A percentile compares a stretch with the other conserved stretches of the same genome.
Evolutionary conservation across 2,329 filamentous ascomycete species (phyloP).

Genomic region (Cordyceps pruinosa): DNA sequence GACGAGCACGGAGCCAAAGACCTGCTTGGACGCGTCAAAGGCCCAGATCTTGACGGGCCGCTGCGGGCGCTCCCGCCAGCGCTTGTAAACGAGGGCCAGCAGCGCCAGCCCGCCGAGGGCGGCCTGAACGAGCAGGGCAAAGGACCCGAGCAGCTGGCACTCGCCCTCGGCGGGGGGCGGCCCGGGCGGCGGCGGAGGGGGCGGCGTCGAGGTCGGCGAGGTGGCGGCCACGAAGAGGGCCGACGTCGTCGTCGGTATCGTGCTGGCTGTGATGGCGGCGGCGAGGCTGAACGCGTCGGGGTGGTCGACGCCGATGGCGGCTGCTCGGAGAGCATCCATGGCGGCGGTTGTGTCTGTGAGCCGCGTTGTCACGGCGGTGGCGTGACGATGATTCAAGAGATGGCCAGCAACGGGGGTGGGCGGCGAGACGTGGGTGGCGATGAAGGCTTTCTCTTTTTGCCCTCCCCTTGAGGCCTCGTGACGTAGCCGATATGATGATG

Average conservation of each 20-base stretch:
- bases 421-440: background rate
- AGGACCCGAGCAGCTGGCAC: constrained; percentile 81
- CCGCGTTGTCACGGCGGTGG: too few relatives aligned
- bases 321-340: constrained; percentile 7
- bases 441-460: background rate
- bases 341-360: background rate
- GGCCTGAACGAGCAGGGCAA: constrained; percentile 83
- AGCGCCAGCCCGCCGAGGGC: constrained; percentile 79
- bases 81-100: constrained; percentile 83
- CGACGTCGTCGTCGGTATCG: background rate
- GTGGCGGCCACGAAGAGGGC: background rate
- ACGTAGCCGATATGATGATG: background rate
- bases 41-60: constrained; percentile 94
- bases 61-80: constrained; percentile 86
- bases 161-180: constrained; percentile 55
- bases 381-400: too few relatives aligned
- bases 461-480: background rate
- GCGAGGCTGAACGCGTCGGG: background rate
- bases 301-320: constrained; percentile 10
- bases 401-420: too few relatives aligned
- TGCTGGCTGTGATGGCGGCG: background rate
- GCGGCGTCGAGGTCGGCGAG: background rate
- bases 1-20: constrained; percentile 84
- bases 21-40: constrained; percentile 96
- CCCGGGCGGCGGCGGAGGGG: background rate